These are phyloP conservation scores for Malassezia sp. DNA, from an alignment of 1,284 basidiomycete genomes.

Conservation along the genomic window DNA sequence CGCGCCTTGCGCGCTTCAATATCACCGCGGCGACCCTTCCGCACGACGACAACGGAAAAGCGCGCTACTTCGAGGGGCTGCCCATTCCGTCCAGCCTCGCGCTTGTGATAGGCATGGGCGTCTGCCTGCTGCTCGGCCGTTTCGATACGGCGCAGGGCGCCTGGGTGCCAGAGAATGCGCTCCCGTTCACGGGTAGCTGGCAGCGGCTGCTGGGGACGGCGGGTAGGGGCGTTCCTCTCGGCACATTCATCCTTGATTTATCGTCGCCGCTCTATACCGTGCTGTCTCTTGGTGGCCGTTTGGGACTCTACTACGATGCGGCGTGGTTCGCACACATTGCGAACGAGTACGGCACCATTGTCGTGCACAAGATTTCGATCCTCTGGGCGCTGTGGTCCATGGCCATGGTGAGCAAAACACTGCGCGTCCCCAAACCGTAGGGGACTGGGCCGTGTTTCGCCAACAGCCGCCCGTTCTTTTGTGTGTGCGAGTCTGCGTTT, in stretches of 20 bases:
- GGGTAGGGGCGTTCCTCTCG: slow-evolving; percentile 26
- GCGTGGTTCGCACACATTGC: slow-evolving; percentile 8
- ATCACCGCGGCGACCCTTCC: slow-evolving; percentile 91
- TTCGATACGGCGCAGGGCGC: slow-evolving; percentile 26
- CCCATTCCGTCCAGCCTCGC: slow-evolving; percentile 84
- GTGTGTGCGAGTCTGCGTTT: no score
- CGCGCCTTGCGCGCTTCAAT: slow-evolving; percentile 92
- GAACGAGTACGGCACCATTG: slow-evolving; percentile 15
- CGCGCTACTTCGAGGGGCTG: slow-evolving; percentile 90
- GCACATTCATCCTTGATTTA: slow-evolving; percentile 25
- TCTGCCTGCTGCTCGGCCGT: slow-evolving; percentile 64
- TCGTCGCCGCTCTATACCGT: slow-evolving; percentile 13
- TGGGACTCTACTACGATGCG: background rate
- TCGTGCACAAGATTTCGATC: slow-evolving; percentile 33
- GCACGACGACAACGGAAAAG: slow-evolving; percentile 73
- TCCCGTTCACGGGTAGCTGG: slow-evolving; percentile 27
- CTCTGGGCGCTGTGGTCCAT: slow-evolving; percentile 38
- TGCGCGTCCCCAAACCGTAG: slow-evolving; percentile 43
- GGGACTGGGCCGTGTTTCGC: background rate
- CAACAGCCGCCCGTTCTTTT: no score
- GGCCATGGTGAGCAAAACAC: slow-evolving; percentile 42
- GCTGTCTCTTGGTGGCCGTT: slow-evolving; percentile 5
- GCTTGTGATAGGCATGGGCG: slow-evolving; percentile 68
- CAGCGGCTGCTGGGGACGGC: slow-evolving; percentile 6
- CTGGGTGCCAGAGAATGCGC: slow-evolving; percentile 15